phyloP scores from a whole-genome alignment of 345 rosid genomes.

The Citrus maxima region DNA sequence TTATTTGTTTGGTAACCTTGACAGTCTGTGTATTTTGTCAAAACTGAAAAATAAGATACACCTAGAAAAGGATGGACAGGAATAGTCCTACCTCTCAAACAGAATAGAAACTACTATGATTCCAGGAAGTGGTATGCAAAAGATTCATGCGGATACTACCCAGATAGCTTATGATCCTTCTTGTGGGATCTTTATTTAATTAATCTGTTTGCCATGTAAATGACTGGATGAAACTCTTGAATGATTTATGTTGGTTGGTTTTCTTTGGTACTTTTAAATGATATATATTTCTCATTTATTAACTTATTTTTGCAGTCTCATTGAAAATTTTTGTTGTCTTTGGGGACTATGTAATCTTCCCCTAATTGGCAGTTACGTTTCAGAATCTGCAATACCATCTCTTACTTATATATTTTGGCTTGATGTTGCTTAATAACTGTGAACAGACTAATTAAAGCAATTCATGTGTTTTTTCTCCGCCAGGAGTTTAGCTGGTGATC shows the following conservation, averaged over 20 bases:
- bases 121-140: not conserved
- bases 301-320: not conserved
- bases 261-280: not conserved
- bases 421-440: not conserved
- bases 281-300: not conserved
- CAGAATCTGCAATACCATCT: not conserved
- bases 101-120: not conserved
- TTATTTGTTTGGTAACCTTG: not conserved
- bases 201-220: not conserved
- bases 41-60: not conserved
- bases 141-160: not conserved
- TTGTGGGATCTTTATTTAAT: not conserved
- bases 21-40: not conserved
- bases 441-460: not conserved
- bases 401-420: not conserved
- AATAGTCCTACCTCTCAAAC: not conserved
- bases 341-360: not conserved
- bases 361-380: not conserved
- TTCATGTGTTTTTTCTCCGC: not conserved
- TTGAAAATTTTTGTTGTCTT: not conserved
- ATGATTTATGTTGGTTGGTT: not conserved
- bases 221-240: not conserved
- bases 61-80: not conserved
- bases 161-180: not conserved
- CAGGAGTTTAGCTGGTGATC: conserved; percentile 78